phyloP scores from a whole-genome alignment of 75 land plant genomes.

The Larix kaempferi region DNA sequence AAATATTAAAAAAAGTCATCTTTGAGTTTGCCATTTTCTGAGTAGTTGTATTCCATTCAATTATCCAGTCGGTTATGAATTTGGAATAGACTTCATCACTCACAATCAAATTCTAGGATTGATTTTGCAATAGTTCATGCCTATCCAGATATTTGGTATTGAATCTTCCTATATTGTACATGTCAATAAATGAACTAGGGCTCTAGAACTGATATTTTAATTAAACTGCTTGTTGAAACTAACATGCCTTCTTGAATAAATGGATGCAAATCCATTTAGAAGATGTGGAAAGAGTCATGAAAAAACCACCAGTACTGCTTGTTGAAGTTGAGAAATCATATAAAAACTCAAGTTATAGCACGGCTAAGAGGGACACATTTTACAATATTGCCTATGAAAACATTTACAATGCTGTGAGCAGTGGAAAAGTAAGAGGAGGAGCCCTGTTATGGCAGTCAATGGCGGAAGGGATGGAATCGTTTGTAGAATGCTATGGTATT shows the following conservation, averaged over 20 bases:
- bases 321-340: constrained; percentile 51
- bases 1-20: too few species aligned
- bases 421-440: constrained; percentile 26
- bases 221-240: too few species aligned
- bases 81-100: too few species aligned
- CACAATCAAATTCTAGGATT: too few species aligned
- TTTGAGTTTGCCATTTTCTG: too few species aligned
- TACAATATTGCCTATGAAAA: constrained; percentile 18
- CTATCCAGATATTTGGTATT: too few species aligned
- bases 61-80: too few species aligned
- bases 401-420: constrained; percentile 31
- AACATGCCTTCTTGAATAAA: constrained; percentile 14
- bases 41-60: too few species aligned
- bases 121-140: too few species aligned
- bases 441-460: constrained; percentile 45
- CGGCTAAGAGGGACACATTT: constrained; percentile 14
- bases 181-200: neutral
- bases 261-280: constrained; percentile 47
- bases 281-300: constrained; percentile 24
- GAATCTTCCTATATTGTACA: too few species aligned
- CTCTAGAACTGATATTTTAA: too few species aligned
- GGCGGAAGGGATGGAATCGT: constrained; percentile 9
- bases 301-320: constrained; percentile 48
- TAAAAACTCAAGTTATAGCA: neutral
- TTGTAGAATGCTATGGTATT: constrained; percentile 18